Base-by-base conservation (phyloP, 2,329 filamentous ascomycete species). In the Phyllosticta citrichinensis region DNA sequence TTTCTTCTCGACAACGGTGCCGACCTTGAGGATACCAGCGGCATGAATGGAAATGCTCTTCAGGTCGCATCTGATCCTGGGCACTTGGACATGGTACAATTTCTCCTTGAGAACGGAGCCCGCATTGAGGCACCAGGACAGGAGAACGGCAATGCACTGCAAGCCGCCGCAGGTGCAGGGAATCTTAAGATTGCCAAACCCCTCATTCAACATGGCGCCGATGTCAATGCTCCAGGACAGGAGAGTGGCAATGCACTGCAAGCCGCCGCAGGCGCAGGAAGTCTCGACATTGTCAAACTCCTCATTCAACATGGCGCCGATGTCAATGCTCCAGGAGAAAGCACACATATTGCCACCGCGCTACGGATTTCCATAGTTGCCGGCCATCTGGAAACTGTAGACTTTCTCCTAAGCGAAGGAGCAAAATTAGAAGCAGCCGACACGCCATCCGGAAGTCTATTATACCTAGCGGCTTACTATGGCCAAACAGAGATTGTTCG, bases 191-290 rank as follows among this genome's bases (percentile, higher is more conserved):
- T 55, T 3, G 12, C 33, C 9, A 11, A 19, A 9, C 25, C 33
- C 2, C 27, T 55, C 9, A 1, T 55, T 4, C 10, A 33, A 6
- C 11, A 55, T 8, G 14, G 25, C 6, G 54, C 54, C 6, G 10
- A 55, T 20, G 14, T 55, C n/a, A n/a, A n/a, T n/a, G n/a, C n/a
- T n/a, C 24, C 27, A 10, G 35, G 47, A 12, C 33, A 63, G 51
- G 2, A 64, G 65, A 19, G 24, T 62, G 5, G 62, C 61, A 57
- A 62, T 63, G 20, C 65, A 57, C 61, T 68, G 5, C 63, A 67
- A 20, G 60, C 63, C 24, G 68, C 70, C 3, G 25, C 25, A 27
- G 25, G 25, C 25, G 25, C 4, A 27, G 54, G 14, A 6, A 5
- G n/a, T 12, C 4, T 35, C 1, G 12, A 19, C 0, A 4, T 55